Percentiles rank a stretch among this genome's conserved stretches.
These are phyloP conservation scores for Eruca vesicaria DNA, from an alignment of 441 rosid species.

Conservation along the genomic window DNA sequence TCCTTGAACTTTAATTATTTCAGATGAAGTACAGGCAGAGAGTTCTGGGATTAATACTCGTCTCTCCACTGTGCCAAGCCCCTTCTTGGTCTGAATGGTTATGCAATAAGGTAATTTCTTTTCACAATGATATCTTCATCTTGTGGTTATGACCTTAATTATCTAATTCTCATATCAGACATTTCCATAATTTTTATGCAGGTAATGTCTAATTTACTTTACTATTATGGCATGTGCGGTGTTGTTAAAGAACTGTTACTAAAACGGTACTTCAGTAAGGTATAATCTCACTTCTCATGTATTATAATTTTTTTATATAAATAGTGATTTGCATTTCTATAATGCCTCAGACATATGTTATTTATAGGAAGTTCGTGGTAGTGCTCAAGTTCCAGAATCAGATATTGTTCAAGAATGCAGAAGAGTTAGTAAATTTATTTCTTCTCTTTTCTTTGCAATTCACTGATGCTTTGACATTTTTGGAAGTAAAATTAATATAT, in stretches of 20 bases:
- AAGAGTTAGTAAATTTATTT: slow-evolving; percentile 51
- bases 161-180: slow-evolving; percentile 16
- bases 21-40: slow-evolving; percentile 88
- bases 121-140: neutral
- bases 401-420: slow-evolving; percentile 82
- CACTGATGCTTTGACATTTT: neutral
- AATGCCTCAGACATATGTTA: slow-evolving; percentile 11
- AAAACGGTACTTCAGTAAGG: slow-evolving; percentile 94
- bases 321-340: neutral
- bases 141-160: neutral
- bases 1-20: neutral
- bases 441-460: slow-evolving; percentile 4
- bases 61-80: slow-evolving; percentile 88
- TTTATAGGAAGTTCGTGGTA: slow-evolving; percentile 85
- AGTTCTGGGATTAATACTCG: slow-evolving; percentile 84
- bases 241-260: slow-evolving; percentile 81
- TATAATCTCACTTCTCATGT: slow-evolving; percentile 30
- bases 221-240: slow-evolving; percentile 93
- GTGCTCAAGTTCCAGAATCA: slow-evolving; percentile 75
- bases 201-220: slow-evolving; percentile 83
- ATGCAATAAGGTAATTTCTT: slow-evolving; percentile 66
- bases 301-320: neutral
- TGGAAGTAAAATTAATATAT: neutral
- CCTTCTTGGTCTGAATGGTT: slow-evolving; percentile 99
- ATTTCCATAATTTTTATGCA: slow-evolving; percentile 31